phyloP scores from a whole-genome alignment of 225 moss, liverwort and hornwort species.

The Straminergon stramineum region DNA sequence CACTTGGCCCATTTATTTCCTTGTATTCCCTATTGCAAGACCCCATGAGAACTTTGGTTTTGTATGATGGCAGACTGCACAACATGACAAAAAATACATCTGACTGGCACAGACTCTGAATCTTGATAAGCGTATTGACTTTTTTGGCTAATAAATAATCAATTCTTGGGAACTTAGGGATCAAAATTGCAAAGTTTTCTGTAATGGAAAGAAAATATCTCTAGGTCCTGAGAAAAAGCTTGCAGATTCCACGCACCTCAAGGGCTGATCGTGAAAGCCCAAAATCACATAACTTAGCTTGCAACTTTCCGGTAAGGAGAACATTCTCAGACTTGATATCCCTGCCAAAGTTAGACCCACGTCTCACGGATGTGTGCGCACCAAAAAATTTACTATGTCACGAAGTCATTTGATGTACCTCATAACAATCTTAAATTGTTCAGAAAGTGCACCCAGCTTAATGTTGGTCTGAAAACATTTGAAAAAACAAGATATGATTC shows the following conservation, averaged over 20 bases:
- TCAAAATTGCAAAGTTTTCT: background rate
- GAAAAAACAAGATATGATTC: background rate
- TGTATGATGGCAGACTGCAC: background rate
- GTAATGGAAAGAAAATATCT: background rate
- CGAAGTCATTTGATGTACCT: background rate
- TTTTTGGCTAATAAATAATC: background rate
- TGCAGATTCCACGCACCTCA: conserved; percentile 37
- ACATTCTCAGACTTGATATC: conserved; percentile 98
- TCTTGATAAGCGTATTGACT: background rate
- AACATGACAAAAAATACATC: background rate
- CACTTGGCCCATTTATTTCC: background rate
- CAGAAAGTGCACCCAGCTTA: background rate
- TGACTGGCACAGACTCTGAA: background rate
- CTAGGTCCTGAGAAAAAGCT: background rate
- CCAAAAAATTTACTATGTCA: background rate
- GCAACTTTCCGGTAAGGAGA: conserved; percentile 56
- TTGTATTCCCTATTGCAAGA: background rate
- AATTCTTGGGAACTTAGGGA: background rate
- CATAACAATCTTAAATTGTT: background rate
- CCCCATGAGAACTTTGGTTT: background rate
- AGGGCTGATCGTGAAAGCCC: conserved; percentile 86
- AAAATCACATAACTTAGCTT: conserved; percentile 84
- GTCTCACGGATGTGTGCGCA: background rate
- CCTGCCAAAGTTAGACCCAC: conserved; percentile 24
- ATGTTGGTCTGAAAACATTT: background rate